phyloP scores from a whole-genome alignment of 352 stramenopile genomes.

The Thraustochytrium striatum region DNA sequence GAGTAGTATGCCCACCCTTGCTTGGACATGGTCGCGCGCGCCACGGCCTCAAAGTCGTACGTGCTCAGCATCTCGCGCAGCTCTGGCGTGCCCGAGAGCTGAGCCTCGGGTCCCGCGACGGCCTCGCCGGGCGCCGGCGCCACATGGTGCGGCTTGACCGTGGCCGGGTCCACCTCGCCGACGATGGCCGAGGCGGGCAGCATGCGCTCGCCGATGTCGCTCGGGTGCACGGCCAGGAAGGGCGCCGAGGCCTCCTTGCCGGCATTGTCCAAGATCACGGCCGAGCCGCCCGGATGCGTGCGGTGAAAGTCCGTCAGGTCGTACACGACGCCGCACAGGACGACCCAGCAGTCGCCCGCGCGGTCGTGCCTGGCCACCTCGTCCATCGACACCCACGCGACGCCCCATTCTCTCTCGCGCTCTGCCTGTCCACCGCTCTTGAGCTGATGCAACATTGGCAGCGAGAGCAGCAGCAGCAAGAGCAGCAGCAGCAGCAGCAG shows the following conservation, averaged over 20 bases:
- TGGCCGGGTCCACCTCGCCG: constrained; percentile 29
- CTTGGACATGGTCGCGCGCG: constrained; percentile 78
- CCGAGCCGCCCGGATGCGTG: constrained; percentile 39
- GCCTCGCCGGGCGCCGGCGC: constrained; percentile 2
- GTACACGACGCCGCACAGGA: constrained; percentile 68
- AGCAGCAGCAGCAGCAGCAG: too few species aligned
- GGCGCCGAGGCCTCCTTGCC: constrained; percentile 35
- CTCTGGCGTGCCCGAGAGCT: not conserved
- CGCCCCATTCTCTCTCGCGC: too few species aligned
- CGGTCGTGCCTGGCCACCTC: constrained; percentile 92
- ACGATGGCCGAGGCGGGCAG: constrained; percentile 34
- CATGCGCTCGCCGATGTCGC: constrained; percentile 25
- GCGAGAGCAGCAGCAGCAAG: too few species aligned
- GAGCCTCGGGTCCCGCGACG: not conserved
- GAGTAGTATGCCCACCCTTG: constrained; percentile 85
- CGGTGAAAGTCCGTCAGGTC: constrained; percentile 47
- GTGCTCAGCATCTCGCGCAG: constrained; percentile 65
- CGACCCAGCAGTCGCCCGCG: constrained; percentile 90
- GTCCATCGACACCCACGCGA: constrained; percentile 59
- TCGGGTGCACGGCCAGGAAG: constrained; percentile 44
- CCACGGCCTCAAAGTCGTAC: constrained; percentile 80
- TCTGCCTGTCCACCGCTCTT: too few species aligned
- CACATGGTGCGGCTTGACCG: constrained; percentile 4
- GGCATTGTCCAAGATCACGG: constrained; percentile 26
- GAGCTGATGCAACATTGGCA: too few species aligned